These are phyloP conservation scores for Phytophthora ohioensis DNA, from an alignment of 352 stramenopile genomes.

Conservation along the genomic window DNA sequence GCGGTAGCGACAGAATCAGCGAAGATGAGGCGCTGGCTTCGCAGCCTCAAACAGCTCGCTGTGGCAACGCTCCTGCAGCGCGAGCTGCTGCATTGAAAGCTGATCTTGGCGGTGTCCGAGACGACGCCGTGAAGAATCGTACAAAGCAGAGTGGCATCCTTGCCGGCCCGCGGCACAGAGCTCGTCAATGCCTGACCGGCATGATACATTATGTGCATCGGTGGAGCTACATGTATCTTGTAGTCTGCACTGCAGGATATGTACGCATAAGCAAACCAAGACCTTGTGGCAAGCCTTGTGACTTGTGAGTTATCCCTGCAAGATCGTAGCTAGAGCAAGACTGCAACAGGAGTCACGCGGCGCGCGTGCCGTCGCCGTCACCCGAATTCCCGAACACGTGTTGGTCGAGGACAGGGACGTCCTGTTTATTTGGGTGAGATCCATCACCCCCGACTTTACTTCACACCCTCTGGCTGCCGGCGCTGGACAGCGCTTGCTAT, in stretches of 20 bases:
- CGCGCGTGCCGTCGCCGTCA: conserved; percentile 1
- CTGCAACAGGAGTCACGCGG: no score
- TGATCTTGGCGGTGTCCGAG: neutral
- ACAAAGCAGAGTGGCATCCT: conserved; percentile 12
- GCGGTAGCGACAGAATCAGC: conserved; percentile 1
- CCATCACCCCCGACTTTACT: conserved; percentile 18
- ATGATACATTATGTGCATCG: neutral
- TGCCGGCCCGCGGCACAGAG: neutral
- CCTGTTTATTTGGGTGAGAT: conserved; percentile 10
- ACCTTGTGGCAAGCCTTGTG: neutral
- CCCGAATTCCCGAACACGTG: conserved; percentile 25
- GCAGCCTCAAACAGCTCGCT: neutral
- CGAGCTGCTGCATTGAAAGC: conserved; percentile 3
- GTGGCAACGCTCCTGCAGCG: conserved; percentile 1
- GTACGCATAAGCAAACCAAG: neutral
- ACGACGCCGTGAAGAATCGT: conserved; percentile 22
- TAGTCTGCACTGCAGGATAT: neutral
- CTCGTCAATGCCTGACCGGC: conserved; percentile 2
- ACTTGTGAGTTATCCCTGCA: no score
- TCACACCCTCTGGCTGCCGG: conserved; percentile 9
- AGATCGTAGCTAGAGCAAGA: no score
- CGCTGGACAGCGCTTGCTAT: conserved; percentile 14
- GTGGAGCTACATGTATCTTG: neutral
- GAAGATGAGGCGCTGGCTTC: conserved; percentile 11
- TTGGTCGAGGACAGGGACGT: conserved; percentile 16